phyloP scores from a whole-genome alignment of 169 alveolate species.

The Plasmodium adleri region DNA sequence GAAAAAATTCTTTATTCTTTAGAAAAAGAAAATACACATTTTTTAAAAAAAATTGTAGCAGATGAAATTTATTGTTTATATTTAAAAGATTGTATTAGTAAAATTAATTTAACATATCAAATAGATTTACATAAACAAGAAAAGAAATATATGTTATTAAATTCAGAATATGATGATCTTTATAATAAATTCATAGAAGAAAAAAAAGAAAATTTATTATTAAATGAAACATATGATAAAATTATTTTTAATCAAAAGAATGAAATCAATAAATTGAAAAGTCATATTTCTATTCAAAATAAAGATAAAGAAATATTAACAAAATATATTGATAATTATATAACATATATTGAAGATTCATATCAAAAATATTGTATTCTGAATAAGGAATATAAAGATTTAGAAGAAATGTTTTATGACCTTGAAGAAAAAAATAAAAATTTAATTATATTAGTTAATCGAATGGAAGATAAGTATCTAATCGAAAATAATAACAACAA shows the following conservation, averaged over 20 bases:
- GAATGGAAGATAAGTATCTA: slow-evolving; percentile 3
- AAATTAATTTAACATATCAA: slow-evolving; percentile 74
- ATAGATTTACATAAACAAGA: slow-evolving; percentile 76
- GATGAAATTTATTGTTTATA: slow-evolving; percentile 72
- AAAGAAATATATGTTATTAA: slow-evolving; percentile 60
- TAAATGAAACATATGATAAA: slow-evolving; percentile 73
- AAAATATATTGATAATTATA: slow-evolving; percentile 69
- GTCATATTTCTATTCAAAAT: slow-evolving; percentile 57
- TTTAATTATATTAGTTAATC: slow-evolving; percentile 43
- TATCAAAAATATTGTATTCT: slow-evolving; percentile 60
- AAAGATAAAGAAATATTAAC: slow-evolving; percentile 75
- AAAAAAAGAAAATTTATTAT: slow-evolving; percentile 57
- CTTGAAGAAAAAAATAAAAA: slow-evolving; percentile 67
- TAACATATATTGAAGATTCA: slow-evolving; percentile 73
- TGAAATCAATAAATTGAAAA: slow-evolving; percentile 66
- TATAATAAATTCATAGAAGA: slow-evolving; percentile 55
- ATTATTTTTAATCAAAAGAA: slow-evolving; percentile 62
- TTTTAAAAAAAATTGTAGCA: slow-evolving; percentile 71
- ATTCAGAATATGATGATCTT: slow-evolving; percentile 70
- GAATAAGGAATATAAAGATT: slow-evolving; percentile 59
- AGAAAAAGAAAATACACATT: slow-evolving; percentile 74
- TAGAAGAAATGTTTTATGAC: slow-evolving; percentile 55
- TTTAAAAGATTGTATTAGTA: slow-evolving; percentile 75
- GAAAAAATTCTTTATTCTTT: slow-evolving; percentile 53
- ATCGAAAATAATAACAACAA: neutral